These are phyloP conservation scores for Jatropha curcas DNA, from an alignment of 345 rosid genomes.

Conservation along the genomic window DNA sequence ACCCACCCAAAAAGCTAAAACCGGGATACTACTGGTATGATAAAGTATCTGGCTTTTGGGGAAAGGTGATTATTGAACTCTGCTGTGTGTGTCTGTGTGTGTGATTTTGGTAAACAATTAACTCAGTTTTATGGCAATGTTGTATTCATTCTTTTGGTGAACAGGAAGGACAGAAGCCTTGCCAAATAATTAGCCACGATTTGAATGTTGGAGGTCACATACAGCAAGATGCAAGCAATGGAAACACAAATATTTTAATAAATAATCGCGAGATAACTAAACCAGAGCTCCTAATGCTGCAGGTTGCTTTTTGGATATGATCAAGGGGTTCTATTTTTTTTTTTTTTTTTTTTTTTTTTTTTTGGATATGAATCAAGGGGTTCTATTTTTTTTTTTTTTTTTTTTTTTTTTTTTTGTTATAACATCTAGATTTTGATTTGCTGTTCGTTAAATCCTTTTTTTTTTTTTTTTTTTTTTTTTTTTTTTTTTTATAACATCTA, in stretches of 20 bases:
- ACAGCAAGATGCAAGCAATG: conserved; percentile 58
- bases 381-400: conserved; percentile 5
- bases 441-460: conserved; percentile 21
- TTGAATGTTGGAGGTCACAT: conserved; percentile 56
- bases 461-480: conserved; percentile 12
- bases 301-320: conserved; percentile 44
- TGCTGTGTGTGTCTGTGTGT: background rate
- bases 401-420: conserved; percentile 5
- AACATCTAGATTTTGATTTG: conserved; percentile 6
- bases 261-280: conserved; percentile 71
- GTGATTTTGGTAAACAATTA: background rate
- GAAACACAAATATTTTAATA: conserved; percentile 56
- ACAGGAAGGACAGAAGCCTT: conserved; percentile 80
- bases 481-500: background rate
- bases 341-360: background rate
- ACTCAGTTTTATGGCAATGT: conserved; percentile 1
- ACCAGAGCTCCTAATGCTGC: conserved; percentile 59
- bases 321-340: background rate
- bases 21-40: conserved; percentile 94
- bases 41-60: conserved; percentile 81
- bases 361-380: too few species aligned
- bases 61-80: conserved; percentile 58
- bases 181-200: conserved; percentile 64
- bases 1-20: conserved; percentile 71
- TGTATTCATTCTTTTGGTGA: background rate